A percentile compares a stretch with the other conserved stretches of the same genome.
Evolutionary conservation across 2,329 filamentous ascomycete genomes (phyloP).

Genomic region (Alternaria triticimaculans): DNA sequence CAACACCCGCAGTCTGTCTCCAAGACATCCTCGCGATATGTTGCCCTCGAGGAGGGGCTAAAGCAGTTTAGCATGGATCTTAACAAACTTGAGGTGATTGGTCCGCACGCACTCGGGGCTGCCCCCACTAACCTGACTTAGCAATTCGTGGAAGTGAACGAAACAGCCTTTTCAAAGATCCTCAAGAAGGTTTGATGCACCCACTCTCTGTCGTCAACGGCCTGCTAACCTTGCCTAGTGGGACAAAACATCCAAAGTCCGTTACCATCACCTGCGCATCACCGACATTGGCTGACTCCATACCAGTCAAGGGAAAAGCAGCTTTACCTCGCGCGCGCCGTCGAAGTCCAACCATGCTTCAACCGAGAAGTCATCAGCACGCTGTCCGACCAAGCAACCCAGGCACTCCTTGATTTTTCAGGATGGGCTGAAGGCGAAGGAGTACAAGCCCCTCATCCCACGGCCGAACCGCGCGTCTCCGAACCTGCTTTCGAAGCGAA

Average conservation of each 20-base stretch:
- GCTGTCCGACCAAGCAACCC: conserved; percentile 94
- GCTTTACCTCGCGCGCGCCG: conserved; percentile 91
- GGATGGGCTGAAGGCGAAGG: conserved; percentile 98
- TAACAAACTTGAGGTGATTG: conserved; percentile 80
- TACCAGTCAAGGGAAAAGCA: conserved; percentile 90
- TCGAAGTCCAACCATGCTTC: conserved; percentile 98
- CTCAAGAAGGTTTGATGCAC: conserved; percentile 77
- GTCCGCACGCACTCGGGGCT: conserved; percentile 15
- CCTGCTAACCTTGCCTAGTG: conserved; percentile 64
- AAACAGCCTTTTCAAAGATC: conserved; percentile 97
- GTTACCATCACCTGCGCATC: conserved; percentile 27
- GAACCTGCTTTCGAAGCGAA: conserved; percentile 68
- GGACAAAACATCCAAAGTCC: conserved; percentile 96
- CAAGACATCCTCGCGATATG: conserved; percentile 89
- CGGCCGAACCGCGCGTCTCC: conserved; percentile 37
- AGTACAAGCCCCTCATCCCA: conserved; percentile 67
- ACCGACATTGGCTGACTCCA: conserved; percentile 40
- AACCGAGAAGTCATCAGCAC: conserved; percentile 97
- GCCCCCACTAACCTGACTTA: conserved; percentile 52
- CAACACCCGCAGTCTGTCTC: conserved; percentile 77
- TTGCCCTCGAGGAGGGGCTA: conserved; percentile 93
- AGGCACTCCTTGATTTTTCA: conserved; percentile 90
- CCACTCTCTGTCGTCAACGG: background rate
- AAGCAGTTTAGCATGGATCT: conserved; percentile 96
- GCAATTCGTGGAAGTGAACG: conserved; percentile 98